A percentile compares a stretch with the other conserved stretches of the same genome.
These are phyloP conservation scores for Stemphylium vesicarium DNA, from an alignment of 2,329 filamentous ascomycete genomes.

Conservation along the genomic window DNA sequence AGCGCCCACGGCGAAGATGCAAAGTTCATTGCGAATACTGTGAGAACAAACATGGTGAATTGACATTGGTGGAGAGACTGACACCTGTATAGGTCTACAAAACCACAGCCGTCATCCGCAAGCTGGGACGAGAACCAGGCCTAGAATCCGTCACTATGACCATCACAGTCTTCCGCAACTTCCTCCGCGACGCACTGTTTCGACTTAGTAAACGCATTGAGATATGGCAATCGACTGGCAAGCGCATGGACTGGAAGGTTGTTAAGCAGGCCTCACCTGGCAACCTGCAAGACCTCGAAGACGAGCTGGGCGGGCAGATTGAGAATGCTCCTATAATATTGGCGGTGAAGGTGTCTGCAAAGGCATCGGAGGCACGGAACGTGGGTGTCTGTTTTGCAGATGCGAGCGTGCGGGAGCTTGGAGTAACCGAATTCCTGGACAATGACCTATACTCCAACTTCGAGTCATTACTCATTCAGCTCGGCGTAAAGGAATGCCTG, in stretches of 20 bases:
- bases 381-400: slow-evolving; percentile 98
- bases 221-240: slow-evolving; percentile 78
- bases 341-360: slow-evolving; percentile 91
- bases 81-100: slow-evolving; percentile 76
- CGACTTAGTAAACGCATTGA: slow-evolving; percentile 89
- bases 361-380: slow-evolving; percentile 79
- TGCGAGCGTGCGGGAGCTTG: slow-evolving; percentile 92
- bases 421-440: slow-evolving; percentile 97
- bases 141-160: slow-evolving; percentile 95
- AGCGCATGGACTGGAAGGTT: slow-evolving; percentile 88
- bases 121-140: slow-evolving; percentile 83
- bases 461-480: slow-evolving; percentile 92
- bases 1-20: slow-evolving; percentile 91
- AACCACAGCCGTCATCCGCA: slow-evolving; percentile 92
- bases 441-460: slow-evolving; percentile 99
- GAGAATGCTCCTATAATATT: slow-evolving; percentile 94
- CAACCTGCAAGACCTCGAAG: slow-evolving; percentile 95
- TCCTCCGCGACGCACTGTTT: slow-evolving; percentile 92
- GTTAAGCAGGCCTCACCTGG: slow-evolving; percentile 90
- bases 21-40: slow-evolving; percentile 79
- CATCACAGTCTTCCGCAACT: slow-evolving; percentile 91
- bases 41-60: slow-evolving; percentile 46
- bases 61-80: not conserved
- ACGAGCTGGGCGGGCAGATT: slow-evolving; percentile 85
- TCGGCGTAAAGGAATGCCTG: slow-evolving; percentile 92